Base-by-base conservation (phyloP, 768 basidiomycete species). In the Phylloporus rhodoxanthus region DNA sequence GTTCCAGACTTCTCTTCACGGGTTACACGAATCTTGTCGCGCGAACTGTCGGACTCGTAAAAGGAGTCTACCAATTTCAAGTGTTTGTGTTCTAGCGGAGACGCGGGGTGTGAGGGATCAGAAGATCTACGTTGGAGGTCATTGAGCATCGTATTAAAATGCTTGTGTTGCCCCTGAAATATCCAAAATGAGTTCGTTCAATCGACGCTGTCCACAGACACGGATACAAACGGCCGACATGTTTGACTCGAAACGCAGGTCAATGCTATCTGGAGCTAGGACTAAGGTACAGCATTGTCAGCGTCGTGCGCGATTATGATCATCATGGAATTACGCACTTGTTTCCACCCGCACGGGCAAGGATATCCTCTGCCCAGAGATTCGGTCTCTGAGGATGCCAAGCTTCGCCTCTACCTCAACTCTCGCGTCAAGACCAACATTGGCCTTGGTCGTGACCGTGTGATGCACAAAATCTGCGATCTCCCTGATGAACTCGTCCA, bases 361-460 rank as follows among this genome's bases (percentile, higher is more conserved):
- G 20, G 61, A 59, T 59, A 91, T 59, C 56, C 93, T 73, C 62
- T 76, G 71, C 9, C 80, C 80, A 8, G 74, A 67, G 33, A 26
- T 56, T 47, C 72, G 72, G 54, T 92, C 87, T 46, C 74, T 72
- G 63, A 96, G 63, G 15, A 90, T 53, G 3, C 92, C 92, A 46
- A 96, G 75, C 70, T 95, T 95, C 2, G 90, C 92, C 68, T 95
- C 93, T 9, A 95, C 85, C 72, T 95, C 93, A 21, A 95, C 77
- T 32, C 69, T 64, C 15, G 64, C 60, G 10, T 65, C 60, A 29
- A 73, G 73, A 29, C 80, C 80, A 45, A 77, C 62, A 55, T 80
- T 75, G 17, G 80, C 77, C 20, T 78, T 76, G 5, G 72, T 80
- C 47, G 64, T 60, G 57, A 90, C 80, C 72, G 77, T 82, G 60